A percentile compares a stretch with the other conserved stretches of the same genome.
Evolutionary conservation across 75 land plant species (phyloP).

Genomic region (Cupressus sempervirens): DNA sequence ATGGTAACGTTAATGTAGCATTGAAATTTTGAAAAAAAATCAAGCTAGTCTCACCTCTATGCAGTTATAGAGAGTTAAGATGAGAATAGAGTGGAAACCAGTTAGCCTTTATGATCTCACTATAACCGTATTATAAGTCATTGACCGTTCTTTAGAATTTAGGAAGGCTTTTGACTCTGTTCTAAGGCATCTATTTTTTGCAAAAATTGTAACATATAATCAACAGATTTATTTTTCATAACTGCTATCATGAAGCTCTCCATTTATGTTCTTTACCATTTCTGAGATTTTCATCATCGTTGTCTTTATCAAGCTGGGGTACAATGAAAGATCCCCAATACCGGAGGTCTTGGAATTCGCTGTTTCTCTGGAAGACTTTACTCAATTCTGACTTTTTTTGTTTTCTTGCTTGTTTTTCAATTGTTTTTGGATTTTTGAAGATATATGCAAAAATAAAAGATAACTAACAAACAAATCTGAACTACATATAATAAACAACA

Average conservation of each 20-base stretch:
- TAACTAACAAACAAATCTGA: too few relatives aligned
- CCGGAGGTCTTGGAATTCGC: too few relatives aligned
- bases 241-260: background rate
- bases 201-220: background rate
- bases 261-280: background rate
- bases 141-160: background rate
- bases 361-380: too few relatives aligned
- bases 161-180: background rate
- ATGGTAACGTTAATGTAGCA: background rate
- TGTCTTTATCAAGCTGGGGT: background rate
- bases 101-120: background rate
- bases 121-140: background rate
- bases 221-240: background rate
- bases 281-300: background rate
- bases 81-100: background rate
- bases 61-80: background rate
- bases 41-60: background rate
- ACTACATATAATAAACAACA: too few relatives aligned
- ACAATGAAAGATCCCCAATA: too few relatives aligned
- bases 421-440: too few relatives aligned
- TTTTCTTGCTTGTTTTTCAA: too few relatives aligned
- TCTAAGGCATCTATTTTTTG: background rate
- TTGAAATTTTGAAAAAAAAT: background rate
- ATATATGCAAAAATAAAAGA: too few relatives aligned
- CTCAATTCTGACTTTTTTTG: too few relatives aligned